Evolutionary conservation across 208 protist species (phyloP).

Genomic region (Acanthamoeba rhysodes): DNA sequence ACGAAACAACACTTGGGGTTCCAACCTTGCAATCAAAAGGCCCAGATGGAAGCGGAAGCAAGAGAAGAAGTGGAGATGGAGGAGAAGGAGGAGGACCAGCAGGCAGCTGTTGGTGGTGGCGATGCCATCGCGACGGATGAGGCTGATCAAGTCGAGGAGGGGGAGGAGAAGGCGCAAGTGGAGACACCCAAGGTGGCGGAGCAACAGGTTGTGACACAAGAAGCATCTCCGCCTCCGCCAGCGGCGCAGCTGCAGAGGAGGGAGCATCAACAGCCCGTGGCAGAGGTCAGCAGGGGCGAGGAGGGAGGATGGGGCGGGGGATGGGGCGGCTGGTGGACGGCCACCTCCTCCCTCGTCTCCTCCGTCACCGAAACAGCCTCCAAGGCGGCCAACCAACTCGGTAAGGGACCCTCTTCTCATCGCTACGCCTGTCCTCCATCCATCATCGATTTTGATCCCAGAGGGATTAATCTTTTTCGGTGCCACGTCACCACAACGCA

Average conservation of each 20-base stretch:
- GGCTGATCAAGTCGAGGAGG: too few species aligned
- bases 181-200: too few species aligned
- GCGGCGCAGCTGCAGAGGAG: too few species aligned
- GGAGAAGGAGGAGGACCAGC: neutral
- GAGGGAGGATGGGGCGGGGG: constrained; percentile 8
- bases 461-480: neutral
- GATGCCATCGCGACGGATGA: neutral
- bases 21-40: too few species aligned
- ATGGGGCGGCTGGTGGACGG: constrained; percentile 49
- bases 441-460: neutral
- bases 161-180: too few species aligned
- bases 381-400: constrained; percentile 12
- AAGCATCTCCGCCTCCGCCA: too few species aligned
- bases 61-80: neutral
- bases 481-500: constrained; percentile 19
- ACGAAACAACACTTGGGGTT: neutral
- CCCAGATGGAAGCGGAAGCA: neutral
- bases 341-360: constrained; percentile 6
- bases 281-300: neutral
- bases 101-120: too few species aligned
- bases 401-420: neutral
- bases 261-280: neutral
- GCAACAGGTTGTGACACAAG: too few species aligned
- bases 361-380: constrained; percentile 33
- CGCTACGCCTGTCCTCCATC: neutral